Percentiles rank a stretch among this genome's conserved stretches.
Evolutionary conservation across 306 rosid genomes (phyloP).

Genomic region (Rubus parviflorus): DNA sequence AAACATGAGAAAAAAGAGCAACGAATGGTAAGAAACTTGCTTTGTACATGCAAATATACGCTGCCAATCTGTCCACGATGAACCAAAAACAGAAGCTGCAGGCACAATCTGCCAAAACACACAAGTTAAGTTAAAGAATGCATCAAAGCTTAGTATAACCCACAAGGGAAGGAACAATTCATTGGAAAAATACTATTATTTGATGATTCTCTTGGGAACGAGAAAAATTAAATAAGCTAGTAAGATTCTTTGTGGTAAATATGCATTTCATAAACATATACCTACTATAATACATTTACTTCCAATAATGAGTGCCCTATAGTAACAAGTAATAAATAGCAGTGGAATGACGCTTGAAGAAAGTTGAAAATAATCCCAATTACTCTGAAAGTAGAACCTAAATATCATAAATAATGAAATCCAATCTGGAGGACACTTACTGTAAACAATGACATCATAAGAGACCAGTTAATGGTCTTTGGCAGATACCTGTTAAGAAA

Average conservation of each 20-base stretch:
- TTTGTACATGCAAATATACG: constrained; percentile 70
- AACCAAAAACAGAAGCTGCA: constrained; percentile 75
- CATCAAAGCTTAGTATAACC: not conserved
- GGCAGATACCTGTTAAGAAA: constrained; percentile 55
- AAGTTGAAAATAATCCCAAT: not conserved
- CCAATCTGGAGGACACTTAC: constrained; percentile 43
- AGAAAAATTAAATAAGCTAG: not conserved
- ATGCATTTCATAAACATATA: not conserved
- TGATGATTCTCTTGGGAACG: not conserved
- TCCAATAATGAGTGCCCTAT: not conserved
- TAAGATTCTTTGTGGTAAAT: not conserved
- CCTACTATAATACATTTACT: not conserved
- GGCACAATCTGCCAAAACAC: constrained; percentile 63
- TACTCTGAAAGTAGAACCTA: not conserved
- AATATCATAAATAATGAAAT: not conserved
- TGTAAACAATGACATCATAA: constrained; percentile 79
- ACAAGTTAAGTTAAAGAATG: not conserved
- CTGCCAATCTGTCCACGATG: constrained; percentile 81
- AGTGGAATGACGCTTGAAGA: not conserved
- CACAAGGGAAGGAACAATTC: not conserved
- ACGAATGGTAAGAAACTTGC: constrained; percentile 38
- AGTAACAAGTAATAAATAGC: not conserved
- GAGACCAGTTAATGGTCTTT: constrained; percentile 76
- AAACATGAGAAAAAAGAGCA: constrained; percentile 10
- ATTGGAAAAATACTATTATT: not conserved